These are phyloP conservation scores for Metschnikowia dekortorum DNA, from an alignment of 805 yeast genomes.

Conservation along the genomic window DNA sequence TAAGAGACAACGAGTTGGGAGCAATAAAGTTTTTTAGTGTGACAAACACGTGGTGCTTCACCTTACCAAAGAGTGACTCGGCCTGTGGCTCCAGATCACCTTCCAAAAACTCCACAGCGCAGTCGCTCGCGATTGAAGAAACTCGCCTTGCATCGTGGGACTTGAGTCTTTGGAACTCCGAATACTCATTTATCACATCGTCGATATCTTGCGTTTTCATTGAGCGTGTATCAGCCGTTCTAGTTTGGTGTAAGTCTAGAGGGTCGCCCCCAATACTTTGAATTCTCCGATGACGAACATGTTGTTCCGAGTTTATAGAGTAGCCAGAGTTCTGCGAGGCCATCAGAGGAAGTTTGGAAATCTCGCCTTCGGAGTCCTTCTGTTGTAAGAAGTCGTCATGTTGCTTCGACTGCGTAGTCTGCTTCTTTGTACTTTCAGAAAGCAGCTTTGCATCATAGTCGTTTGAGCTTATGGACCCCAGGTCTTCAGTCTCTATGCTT, in stretches of 20 bases:
- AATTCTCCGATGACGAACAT: constrained; percentile 1
- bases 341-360: constrained; percentile 5
- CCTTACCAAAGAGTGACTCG: not conserved
- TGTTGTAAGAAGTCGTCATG: constrained; percentile 20
- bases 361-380: constrained; percentile 7
- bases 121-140: not conserved
- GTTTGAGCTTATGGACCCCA: constrained; percentile 1
- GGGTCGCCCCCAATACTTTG: constrained; percentile 3
- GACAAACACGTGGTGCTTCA: constrained; percentile 1
- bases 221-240: constrained; percentile 23
- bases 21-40: constrained; percentile 50
- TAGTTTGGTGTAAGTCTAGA: constrained; percentile 4
- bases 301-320: not conserved
- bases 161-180: constrained; percentile 39
- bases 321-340: not conserved
- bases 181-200: constrained; percentile 42
- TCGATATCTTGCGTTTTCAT: constrained; percentile 31
- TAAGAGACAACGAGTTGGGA: constrained; percentile 71
- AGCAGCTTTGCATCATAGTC: not conserved
- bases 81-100: not conserved
- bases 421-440: not conserved
- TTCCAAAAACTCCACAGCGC: constrained; percentile 10
- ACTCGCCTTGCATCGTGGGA: constrained; percentile 12
- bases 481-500: not conserved
- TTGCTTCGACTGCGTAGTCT: constrained; percentile 10